These are phyloP conservation scores for Entonaema liquescens DNA, from an alignment of 495 filamentous ascomycete species.

Conservation along the genomic window DNA sequence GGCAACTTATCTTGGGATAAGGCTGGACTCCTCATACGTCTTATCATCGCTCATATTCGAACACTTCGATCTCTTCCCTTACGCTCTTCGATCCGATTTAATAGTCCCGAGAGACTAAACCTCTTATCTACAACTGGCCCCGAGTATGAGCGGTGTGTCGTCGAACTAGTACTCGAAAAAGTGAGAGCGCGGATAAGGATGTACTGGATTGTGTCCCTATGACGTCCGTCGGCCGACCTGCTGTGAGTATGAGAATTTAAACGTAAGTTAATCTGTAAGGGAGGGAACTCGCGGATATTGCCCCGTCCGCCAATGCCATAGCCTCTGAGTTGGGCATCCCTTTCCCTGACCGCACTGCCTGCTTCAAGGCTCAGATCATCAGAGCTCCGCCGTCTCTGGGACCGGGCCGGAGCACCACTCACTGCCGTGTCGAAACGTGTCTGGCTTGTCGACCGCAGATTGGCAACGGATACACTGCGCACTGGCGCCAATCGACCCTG, in stretches of 20 bases:
- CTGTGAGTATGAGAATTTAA: constrained; percentile 1
- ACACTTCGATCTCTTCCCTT: constrained; percentile 8
- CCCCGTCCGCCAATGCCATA: constrained; percentile 54
- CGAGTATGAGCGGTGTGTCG: constrained; percentile 1
- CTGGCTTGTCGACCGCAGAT: constrained; percentile 22
- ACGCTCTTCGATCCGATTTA: constrained; percentile 32
- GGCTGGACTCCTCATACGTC: not conserved
- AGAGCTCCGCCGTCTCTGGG: constrained; percentile 19
- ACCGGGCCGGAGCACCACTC: constrained; percentile 7
- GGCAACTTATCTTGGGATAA: not conserved
- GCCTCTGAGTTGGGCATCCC: constrained; percentile 48
- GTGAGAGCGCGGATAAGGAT: constrained; percentile 30
- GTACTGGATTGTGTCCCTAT: constrained; percentile 34
- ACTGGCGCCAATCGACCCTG: constrained; percentile 50
- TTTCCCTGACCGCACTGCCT: constrained; percentile 13
- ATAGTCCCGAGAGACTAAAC: constrained; percentile 20
- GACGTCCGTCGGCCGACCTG: constrained; percentile 39
- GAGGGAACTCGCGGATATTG: constrained; percentile 48
- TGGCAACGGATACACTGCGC: constrained; percentile 44
- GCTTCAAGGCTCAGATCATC: constrained; percentile 19
- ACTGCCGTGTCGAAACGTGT: constrained; percentile 32
- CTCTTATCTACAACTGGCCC: constrained; percentile 12
- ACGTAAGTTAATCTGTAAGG: not conserved
- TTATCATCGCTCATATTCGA: not conserved
- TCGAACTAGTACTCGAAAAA: constrained; percentile 13